Percentiles rank a stretch among this genome's conserved stretches.
Conservation (phyloP, 805 yeast species). For the Tetrapisispora arboricola region DNA sequence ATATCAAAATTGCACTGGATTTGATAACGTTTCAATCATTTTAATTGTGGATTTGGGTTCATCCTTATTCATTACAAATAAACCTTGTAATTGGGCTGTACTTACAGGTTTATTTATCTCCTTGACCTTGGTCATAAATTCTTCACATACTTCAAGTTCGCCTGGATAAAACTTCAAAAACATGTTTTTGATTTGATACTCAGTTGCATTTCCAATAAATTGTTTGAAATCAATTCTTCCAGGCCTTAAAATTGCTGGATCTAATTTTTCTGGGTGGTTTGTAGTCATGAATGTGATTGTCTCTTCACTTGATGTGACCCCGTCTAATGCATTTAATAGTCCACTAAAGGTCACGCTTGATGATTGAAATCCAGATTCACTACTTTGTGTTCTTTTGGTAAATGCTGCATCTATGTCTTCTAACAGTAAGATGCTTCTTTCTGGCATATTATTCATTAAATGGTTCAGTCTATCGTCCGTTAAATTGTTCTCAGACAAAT, state of each 20-base stretch:
- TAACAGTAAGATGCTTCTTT: conserved; percentile 68
- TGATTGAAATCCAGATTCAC: conserved; percentile 67
- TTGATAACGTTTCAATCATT: conserved; percentile 38
- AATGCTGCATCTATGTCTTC: conserved; percentile 98
- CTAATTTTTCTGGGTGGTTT: conserved; percentile 88
- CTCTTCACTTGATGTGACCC: conserved; percentile 96
- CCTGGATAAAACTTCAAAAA: conserved; percentile 75
- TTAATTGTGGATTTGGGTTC: conserved; percentile 66
- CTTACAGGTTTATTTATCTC: conserved; percentile 51
- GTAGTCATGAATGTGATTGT: conserved; percentile 97
- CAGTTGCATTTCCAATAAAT: conserved; percentile 77
- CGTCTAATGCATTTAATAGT: conserved; percentile 84
- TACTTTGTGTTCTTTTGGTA: conserved; percentile 63
- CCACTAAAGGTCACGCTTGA: conserved; percentile 96
- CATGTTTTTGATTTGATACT: conserved; percentile 71
- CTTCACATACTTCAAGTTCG: conserved; percentile 42
- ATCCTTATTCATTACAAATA: conserved; percentile 84
- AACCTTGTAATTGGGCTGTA: conserved; percentile 92
- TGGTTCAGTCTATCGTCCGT: conserved; percentile 94
- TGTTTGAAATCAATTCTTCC: conserved; percentile 87
- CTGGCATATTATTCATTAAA: conserved; percentile 92
- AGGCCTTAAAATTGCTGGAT: conserved; percentile 88
- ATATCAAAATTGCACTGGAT: conserved; percentile 19
- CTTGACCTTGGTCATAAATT: conserved; percentile 33
- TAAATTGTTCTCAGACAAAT: conserved; percentile 78